These are phyloP conservation scores for Candida ponderosae DNA, from an alignment of 805 yeast species.

Conservation along the genomic window DNA sequence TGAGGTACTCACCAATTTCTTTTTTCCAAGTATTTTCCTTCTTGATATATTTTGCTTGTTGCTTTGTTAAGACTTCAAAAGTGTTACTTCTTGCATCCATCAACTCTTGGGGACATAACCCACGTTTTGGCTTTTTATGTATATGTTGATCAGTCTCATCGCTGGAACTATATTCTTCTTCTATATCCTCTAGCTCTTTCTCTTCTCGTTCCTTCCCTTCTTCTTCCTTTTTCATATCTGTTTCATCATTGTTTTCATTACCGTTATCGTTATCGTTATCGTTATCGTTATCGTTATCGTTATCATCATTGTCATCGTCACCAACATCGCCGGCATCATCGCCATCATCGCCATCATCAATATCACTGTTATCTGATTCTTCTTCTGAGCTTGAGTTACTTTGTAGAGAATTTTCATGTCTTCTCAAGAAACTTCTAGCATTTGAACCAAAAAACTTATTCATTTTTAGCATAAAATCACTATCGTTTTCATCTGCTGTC, in stretches of 20 bases:
- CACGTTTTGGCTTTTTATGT: neutral
- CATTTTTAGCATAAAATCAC: neutral
- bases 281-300: too few relatives aligned
- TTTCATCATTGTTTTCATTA: neutral
- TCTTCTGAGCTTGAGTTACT: too few relatives aligned
- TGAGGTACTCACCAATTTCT: neutral
- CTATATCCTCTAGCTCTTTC: neutral
- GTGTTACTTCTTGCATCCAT: too few relatives aligned
- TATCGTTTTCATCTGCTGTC: neutral
- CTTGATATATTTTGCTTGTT: neutral
- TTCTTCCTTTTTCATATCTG: neutral
- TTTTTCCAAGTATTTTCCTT: neutral
- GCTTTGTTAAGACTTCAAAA: too few relatives aligned
- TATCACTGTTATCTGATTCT: neutral
- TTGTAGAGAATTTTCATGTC: neutral
- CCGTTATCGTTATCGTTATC: neutral
- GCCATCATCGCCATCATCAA: neutral
- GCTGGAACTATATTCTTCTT: neutral
- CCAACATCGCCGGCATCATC: neutral
- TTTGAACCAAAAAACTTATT: neutral
- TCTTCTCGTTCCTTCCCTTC: too few relatives aligned
- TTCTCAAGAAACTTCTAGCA: neutral
- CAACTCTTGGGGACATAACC: too few relatives aligned
- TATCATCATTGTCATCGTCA: neutral
- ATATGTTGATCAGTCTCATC: neutral